Percentiles rank a stretch among this genome's conserved stretches.
These are phyloP conservation scores for Glycyrrhiza uralensis DNA, from an alignment of 306 rosid species.

Conservation along the genomic window DNA sequence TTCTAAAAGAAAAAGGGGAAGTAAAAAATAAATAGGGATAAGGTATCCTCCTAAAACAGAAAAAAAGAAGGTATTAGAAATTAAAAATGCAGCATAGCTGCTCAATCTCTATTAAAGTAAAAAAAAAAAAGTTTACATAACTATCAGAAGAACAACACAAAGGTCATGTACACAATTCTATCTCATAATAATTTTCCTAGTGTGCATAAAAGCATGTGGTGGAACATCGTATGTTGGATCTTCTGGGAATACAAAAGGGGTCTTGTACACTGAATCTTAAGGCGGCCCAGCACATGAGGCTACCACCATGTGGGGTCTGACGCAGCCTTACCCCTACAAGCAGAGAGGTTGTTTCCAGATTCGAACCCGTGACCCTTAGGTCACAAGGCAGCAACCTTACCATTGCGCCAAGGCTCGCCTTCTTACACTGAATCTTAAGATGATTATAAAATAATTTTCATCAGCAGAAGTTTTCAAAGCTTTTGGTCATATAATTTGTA, in stretches of 20 bases:
- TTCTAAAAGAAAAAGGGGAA: conserved; percentile 3
- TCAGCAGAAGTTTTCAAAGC: not conserved
- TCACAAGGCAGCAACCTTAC: too few species aligned
- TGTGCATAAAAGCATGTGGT: not conserved
- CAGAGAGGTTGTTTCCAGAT: too few species aligned
- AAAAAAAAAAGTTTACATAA: not conserved
- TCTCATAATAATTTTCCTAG: not conserved
- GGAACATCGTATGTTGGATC: not conserved
- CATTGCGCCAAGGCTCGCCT: too few species aligned
- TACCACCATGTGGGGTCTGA: too few species aligned
- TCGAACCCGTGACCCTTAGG: too few species aligned
- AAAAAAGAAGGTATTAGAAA: not conserved
- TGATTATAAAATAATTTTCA: not conserved
- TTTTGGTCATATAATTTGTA: not conserved
- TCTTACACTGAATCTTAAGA: not conserved
- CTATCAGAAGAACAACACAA: not conserved
- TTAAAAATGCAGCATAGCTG: not conserved
- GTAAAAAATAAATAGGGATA: not conserved
- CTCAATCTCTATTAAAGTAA: not conserved
- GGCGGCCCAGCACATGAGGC: too few species aligned
- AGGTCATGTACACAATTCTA: not conserved
- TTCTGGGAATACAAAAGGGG: not conserved
- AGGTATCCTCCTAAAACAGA: not conserved
- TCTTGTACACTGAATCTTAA: not conserved
- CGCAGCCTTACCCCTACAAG: too few species aligned